phyloP scores from a whole-genome alignment of 2,329 filamentous ascomycete genomes.

The Exutisphaerella laricina region DNA sequence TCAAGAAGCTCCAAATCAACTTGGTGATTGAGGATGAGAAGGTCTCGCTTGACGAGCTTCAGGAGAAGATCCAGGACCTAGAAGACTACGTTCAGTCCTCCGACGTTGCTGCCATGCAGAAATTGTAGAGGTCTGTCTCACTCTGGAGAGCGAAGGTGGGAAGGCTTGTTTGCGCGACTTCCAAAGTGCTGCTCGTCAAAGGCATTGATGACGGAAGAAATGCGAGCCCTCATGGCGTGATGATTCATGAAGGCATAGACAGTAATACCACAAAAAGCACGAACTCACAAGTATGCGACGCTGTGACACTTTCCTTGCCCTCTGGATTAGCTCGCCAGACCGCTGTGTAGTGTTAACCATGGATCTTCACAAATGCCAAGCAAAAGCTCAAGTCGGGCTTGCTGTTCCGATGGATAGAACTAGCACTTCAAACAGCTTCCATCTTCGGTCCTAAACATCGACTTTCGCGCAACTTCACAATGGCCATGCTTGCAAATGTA shows the following conservation, averaged over 20 bases:
- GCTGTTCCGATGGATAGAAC: too few species aligned
- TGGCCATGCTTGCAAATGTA: conserved; percentile 66
- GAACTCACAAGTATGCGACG: too few species aligned
- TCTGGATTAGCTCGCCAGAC: too few species aligned
- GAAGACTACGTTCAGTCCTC: conserved; percentile 97
- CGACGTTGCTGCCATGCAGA: conserved; percentile 87
- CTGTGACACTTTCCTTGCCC: too few species aligned
- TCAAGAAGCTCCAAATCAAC: conserved; percentile 99
- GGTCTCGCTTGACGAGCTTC: conserved; percentile 78
- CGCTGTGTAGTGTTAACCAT: too few species aligned
- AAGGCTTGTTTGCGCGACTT: not conserved
- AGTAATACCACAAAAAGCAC: conserved; percentile 16
- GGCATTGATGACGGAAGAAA: conserved; percentile 2
- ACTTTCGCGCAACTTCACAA: conserved; percentile 33
- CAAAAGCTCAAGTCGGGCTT: too few species aligned
- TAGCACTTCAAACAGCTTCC: not conserved
- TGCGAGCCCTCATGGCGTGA: conserved; percentile 16
- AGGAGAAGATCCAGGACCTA: conserved; percentile 76
- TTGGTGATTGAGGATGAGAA: conserved; percentile 96
- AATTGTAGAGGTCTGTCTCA: conserved; percentile 63
- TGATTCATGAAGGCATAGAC: conserved; percentile 16
- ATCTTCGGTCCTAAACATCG: not conserved
- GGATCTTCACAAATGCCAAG: too few species aligned
- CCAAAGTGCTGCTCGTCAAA: conserved; percentile 2
- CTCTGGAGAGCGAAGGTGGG: conserved; percentile 9